Evolutionary conservation across 208 protist species (phyloP), one percentile per base, ranked within the genome.

Genomic region (Giardia duodenalis): DNA sequence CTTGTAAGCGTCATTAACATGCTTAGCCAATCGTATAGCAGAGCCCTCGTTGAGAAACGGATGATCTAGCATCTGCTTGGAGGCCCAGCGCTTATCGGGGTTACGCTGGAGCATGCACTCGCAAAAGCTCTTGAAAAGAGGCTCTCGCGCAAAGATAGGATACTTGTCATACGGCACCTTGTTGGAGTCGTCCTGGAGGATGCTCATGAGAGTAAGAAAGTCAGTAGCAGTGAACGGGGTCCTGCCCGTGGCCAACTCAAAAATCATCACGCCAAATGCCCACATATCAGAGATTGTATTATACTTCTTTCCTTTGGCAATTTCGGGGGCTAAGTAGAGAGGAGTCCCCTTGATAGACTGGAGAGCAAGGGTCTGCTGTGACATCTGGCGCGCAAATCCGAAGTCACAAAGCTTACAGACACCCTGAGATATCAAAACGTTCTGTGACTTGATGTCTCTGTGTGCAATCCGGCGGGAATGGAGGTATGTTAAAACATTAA

Each of bases 271-370:
- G 2, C 88, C 88, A 91, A 47, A 47, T 2, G 42, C 45, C 88
- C 88, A 91, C n/a, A 91, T 91, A 91, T 91, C 88, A 48, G 43
- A 47, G 44, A 48, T 0, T 43, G 1, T 47, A 91, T 91, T 91
- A n/a, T 91, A 91, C 4, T 2, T 47, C 45, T 47, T 47, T 1
- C 44, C 44, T 91, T 91, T 91, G 4, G 88, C 88, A 43, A 91
- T 91, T 91, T 91, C 88, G 44, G 88, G 88, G 44, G 88, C 88
- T n/a, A 91, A 67, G 47, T 91, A 91, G 4, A 91, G 39, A 19
- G 88, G 88, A 30, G 88, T 47, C 2, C 88, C 88, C 45, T 91
- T 91, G 10, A 91, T 91, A 19, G 88, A 91, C 39, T 91, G 1
- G 39, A 91, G 45, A n/a, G 2, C 44, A 2, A 47, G 44, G 3